Evolutionary conservation across 2,329 filamentous ascomycete species (phyloP).

Genomic region (Aspergillus glaucus): DNA sequence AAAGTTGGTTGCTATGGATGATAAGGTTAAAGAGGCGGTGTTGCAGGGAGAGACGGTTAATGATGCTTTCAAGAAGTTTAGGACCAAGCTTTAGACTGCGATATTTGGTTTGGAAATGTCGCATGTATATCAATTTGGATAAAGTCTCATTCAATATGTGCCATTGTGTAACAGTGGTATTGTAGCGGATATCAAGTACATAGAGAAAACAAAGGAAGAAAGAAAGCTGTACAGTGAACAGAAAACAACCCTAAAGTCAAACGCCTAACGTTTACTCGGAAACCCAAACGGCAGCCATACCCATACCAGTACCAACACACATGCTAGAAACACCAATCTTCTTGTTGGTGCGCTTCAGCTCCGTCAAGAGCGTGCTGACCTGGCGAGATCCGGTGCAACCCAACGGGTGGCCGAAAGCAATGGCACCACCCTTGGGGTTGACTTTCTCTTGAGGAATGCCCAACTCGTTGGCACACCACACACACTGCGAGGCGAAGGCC

Average conservation of each 20-base stretch:
- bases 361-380: conserved; percentile 84
- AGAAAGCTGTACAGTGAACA: conserved; percentile 9
- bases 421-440: conserved; percentile 94
- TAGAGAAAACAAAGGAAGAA: not conserved
- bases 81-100: conserved; percentile 19
- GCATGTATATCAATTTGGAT: too few species aligned
- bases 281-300: conserved; percentile 95
- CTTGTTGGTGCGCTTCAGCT: conserved; percentile 76
- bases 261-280: conserved; percentile 59
- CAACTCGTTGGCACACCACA: conserved; percentile 89
- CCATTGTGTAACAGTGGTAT: conserved; percentile 10
- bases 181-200: conserved; percentile 16
- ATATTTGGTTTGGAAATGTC: conserved; percentile 1
- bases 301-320: conserved; percentile 97
- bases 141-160: not conserved
- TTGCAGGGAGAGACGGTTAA: conserved; percentile 54
- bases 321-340: conserved; percentile 89
- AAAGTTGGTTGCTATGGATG: conserved; percentile 47
- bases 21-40: conserved; percentile 61
- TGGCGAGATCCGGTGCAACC: conserved; percentile 92
- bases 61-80: conserved; percentile 60
- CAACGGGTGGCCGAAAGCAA: conserved; percentile 91
- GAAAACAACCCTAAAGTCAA: conserved; percentile 7
- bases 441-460: conserved; percentile 78
- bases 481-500: conserved; percentile 90